These are phyloP conservation scores for Funneliformis geosporum DNA, from an alignment of 192 early-diverging fungal species.

Conservation along the genomic window DNA sequence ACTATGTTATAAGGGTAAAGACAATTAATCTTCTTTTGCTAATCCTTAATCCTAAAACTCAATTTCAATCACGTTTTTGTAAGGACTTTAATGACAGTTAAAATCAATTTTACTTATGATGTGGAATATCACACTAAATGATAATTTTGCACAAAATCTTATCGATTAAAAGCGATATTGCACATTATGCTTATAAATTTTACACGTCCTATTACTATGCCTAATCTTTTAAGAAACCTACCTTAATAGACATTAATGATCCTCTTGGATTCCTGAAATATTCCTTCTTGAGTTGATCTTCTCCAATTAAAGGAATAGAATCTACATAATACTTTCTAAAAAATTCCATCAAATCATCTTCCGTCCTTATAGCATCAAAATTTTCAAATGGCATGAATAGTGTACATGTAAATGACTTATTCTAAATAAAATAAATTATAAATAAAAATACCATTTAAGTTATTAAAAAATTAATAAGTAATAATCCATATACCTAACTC, in stretches of 20 bases:
- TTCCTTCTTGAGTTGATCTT: conserved; percentile 66
- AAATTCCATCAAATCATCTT: conserved; percentile 64
- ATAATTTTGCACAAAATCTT: neutral
- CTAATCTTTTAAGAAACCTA: conserved; percentile 28
- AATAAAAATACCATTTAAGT: neutral
- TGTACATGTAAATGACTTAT: conserved; percentile 94
- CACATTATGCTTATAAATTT: neutral
- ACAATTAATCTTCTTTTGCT: neutral
- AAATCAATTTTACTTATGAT: too few species aligned
- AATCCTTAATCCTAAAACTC: too few species aligned
- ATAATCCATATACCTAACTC: conserved; percentile 48
- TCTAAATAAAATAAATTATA: conserved; percentile 44
- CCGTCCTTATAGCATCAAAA: conserved; percentile 72
- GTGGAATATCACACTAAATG: neutral
- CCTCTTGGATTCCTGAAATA: conserved; percentile 87
- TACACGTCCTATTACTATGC: too few species aligned
- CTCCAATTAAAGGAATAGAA: conserved; percentile 76
- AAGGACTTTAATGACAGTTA: too few species aligned
- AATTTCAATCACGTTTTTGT: too few species aligned
- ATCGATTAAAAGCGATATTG: neutral
- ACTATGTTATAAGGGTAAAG: too few species aligned
- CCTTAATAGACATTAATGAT: conserved; percentile 79
- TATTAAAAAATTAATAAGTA: neutral
- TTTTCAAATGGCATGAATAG: conserved; percentile 92
- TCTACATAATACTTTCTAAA: conserved; percentile 79